Conservation (phyloP, 306 rosid genomes). For the Lathyrus tuberosus region DNA sequence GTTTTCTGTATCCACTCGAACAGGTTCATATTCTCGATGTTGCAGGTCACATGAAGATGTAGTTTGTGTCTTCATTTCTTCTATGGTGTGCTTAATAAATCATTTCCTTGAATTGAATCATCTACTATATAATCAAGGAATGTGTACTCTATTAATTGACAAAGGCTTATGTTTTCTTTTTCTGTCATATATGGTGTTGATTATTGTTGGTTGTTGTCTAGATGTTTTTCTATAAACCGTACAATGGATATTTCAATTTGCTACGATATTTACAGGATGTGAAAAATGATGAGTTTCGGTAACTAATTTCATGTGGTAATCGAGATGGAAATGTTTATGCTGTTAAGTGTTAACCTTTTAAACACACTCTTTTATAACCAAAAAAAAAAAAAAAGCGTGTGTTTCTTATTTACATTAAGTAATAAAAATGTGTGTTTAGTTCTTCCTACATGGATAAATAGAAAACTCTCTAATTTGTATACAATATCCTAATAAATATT, state of each 20-base stretch:
- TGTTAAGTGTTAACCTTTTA: too few species aligned
- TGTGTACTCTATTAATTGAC: not conserved
- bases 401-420: too few species aligned
- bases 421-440: too few species aligned
- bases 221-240: not conserved
- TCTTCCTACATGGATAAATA: too few species aligned
- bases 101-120: constrained; percentile 14
- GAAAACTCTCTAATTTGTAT: too few species aligned
- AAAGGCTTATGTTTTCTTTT: not conserved
- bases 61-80: constrained; percentile 2
- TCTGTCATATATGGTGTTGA: not conserved
- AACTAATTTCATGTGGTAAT: too few species aligned
- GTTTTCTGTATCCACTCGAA: too few species aligned
- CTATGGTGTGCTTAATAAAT: not conserved
- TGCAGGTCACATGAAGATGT: not conserved
- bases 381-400: too few species aligned
- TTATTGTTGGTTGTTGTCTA: not conserved
- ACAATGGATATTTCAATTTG: not conserved
- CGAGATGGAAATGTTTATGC: too few species aligned
- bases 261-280: not conserved
- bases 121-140: not conserved
- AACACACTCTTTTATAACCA: too few species aligned
- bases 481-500: too few species aligned
- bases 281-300: too few species aligned
- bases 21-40: constrained; percentile 8